Evolutionary conservation across 306 rosid species (phyloP).

Genomic region (Casuarina cunninghamiana): DNA sequence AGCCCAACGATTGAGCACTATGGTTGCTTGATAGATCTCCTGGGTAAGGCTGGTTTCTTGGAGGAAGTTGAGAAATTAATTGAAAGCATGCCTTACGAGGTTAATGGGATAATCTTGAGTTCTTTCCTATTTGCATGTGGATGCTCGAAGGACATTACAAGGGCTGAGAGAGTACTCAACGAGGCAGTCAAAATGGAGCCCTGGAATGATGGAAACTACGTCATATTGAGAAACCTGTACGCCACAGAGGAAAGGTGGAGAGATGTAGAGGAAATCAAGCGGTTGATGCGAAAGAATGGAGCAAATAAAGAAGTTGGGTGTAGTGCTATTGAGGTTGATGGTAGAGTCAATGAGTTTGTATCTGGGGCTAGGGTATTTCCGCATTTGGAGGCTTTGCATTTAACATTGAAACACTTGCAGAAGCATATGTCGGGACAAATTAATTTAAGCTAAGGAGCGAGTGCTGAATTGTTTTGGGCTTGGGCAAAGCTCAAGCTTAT

Average conservation of each 20-base stretch:
- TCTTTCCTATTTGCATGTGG: conserved; percentile 70
- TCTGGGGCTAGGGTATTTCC: conserved; percentile 45
- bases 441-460: conserved; percentile 7
- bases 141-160: conserved; percentile 44
- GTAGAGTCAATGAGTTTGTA: conserved; percentile 51
- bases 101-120: conserved; percentile 63
- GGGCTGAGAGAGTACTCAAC: conserved; percentile 58
- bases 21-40: conserved; percentile 72
- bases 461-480: conserved; percentile 3
- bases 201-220: conserved; percentile 49
- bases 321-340: conserved; percentile 62
- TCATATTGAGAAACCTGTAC: conserved; percentile 64
- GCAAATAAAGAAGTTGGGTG: conserved; percentile 59
- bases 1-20: conserved; percentile 69
- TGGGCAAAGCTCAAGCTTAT: not conserved
- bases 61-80: conserved; percentile 69
- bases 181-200: conserved; percentile 44
- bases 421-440: conserved; percentile 57
- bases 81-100: conserved; percentile 53
- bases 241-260: conserved; percentile 57
- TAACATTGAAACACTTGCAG: conserved; percentile 47
- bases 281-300: conserved; percentile 51
- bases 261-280: conserved; percentile 55
- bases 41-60: conserved; percentile 72
- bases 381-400: conserved; percentile 27